Evolutionary conservation across 2,329 filamentous ascomycete species (phyloP).

Genomic region (Chrysoporthe puriensis): DNA sequence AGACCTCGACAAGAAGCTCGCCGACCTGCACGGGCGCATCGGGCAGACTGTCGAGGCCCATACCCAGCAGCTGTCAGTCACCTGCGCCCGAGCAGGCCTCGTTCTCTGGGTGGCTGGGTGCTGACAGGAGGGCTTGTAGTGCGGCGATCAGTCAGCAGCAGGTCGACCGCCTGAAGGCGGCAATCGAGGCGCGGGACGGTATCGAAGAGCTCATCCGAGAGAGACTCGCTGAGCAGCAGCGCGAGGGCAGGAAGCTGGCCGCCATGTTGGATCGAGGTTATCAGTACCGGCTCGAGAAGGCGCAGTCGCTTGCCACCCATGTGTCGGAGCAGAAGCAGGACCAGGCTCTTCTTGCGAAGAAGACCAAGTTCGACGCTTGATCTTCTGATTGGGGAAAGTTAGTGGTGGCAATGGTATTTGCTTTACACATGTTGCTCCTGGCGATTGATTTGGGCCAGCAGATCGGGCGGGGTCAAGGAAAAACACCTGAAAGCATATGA

Average conservation of each 20-base stretch:
- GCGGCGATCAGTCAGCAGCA: slow-evolving; percentile 30
- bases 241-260: slow-evolving; percentile 27
- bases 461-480: neutral
- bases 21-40: slow-evolving; percentile 17
- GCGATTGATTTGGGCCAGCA: neutral
- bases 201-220: slow-evolving; percentile 31
- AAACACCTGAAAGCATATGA: neutral
- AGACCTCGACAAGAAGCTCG: slow-evolving; percentile 22
- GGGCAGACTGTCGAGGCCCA: slow-evolving; percentile 20
- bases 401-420: slow-evolving; percentile 7
- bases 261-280: slow-evolving; percentile 31
- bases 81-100: too few species aligned
- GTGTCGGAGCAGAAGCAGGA: slow-evolving; percentile 5
- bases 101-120: neutral
- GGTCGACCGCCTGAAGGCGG: slow-evolving; percentile 29
- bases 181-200: slow-evolving; percentile 31
- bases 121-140: slow-evolving; percentile 5
- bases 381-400: neutral
- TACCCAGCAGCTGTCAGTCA: slow-evolving; percentile 22
- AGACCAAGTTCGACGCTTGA: slow-evolving; percentile 12
- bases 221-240: slow-evolving; percentile 22
- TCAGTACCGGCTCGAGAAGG: slow-evolving; percentile 30
- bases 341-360: slow-evolving; percentile 4
- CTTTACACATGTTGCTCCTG: neutral
- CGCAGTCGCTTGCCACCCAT: slow-evolving; percentile 18